Evolutionary conservation across 805 yeast species (phyloP).

Genomic region (Spathaspora girioi): DNA sequence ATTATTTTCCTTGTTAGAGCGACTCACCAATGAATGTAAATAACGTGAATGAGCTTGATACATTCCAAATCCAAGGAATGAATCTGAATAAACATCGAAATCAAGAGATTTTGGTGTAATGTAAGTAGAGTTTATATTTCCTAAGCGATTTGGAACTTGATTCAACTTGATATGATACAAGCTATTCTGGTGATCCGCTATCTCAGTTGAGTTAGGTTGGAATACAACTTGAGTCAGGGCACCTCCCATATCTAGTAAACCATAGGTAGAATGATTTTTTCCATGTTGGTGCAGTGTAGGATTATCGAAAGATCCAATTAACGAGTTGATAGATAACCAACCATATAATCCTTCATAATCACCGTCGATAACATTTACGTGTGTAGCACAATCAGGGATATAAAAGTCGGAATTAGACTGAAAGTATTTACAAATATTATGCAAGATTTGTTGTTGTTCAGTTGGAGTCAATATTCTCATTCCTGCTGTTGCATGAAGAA

Average conservation of each 20-base stretch:
- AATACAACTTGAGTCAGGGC: constrained; percentile 65
- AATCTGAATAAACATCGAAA: constrained; percentile 48
- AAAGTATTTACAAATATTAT: constrained; percentile 48
- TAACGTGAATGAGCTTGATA: constrained; percentile 51
- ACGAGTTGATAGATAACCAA: constrained; percentile 61
- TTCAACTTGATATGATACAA: constrained; percentile 44
- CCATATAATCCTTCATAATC: constrained; percentile 65
- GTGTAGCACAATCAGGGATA: constrained; percentile 59
- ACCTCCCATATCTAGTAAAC: constrained; percentile 62
- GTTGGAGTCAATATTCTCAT: constrained; percentile 55
- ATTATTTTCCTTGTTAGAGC: constrained; percentile 15
- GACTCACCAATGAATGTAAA: constrained; percentile 30
- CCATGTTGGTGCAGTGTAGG: constrained; percentile 39
- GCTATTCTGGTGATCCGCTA: constrained; percentile 41
- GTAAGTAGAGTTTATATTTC: constrained; percentile 7
- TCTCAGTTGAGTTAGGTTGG: constrained; percentile 49
- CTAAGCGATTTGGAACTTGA: constrained; percentile 19
- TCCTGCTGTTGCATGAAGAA: constrained; percentile 69
- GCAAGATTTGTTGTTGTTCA: constrained; percentile 45
- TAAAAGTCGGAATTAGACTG: constrained; percentile 45
- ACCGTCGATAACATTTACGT: constrained; percentile 59
- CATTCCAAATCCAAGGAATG: constrained; percentile 61
- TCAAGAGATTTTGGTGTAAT: constrained; percentile 20
- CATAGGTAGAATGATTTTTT: constrained; percentile 47
- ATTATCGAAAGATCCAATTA: constrained; percentile 43